Evolutionary conservation across 1,139 yeast genomes (phyloP), one percentile per base, ranked within the genome.

Genomic region (Suhomyces taliae): DNA sequence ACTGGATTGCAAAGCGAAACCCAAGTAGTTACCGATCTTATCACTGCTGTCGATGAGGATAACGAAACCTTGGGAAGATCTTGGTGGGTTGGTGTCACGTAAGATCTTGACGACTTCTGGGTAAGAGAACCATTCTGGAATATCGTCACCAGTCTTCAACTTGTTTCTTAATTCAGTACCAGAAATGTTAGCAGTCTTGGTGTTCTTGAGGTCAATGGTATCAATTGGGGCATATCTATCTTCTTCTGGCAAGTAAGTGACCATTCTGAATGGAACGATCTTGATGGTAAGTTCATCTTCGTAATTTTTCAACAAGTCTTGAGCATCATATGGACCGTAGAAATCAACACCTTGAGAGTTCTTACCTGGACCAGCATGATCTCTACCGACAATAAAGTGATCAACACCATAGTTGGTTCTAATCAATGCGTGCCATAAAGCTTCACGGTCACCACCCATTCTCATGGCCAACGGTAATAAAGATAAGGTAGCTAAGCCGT

Each of bases 391-490:
- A 62, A 93, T 93, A 72, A 91, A 91, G 69, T 91, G 98, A 47
- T 96, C 88, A 47, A 96, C 97, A 66, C 98, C 98, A 66, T 87
- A 90, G 72, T 91, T 91, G 78, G 90, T 89, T 73, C 98, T 87
- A 65, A 91, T 91, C 64, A 91, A 87, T 27, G 97, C 97, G 67
- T 91, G 98, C 98, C 98, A 91, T 45, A 91, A 87, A 33, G 98
- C 98, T 74, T 91, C 98, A 68, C 97, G 85, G 69, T 93, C 97
- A 69, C 98, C 98, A 52, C 95, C 97, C 98, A 91, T 91, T 78
- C 98, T 85, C 98, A 91, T 91, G 42, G 98, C 98, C 60, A 91
- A 78, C 14, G 98, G 98, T 62, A 91, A 77, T 55, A 91, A 76
- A 10, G 97, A 86, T 54, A 91, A 77, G 55, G 89, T 82, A 10